Evolutionary conservation across 75 land plant genomes (phyloP), one percentile per base, ranked within the genome.

Genomic region (Chamaecyparis obtusa): DNA sequence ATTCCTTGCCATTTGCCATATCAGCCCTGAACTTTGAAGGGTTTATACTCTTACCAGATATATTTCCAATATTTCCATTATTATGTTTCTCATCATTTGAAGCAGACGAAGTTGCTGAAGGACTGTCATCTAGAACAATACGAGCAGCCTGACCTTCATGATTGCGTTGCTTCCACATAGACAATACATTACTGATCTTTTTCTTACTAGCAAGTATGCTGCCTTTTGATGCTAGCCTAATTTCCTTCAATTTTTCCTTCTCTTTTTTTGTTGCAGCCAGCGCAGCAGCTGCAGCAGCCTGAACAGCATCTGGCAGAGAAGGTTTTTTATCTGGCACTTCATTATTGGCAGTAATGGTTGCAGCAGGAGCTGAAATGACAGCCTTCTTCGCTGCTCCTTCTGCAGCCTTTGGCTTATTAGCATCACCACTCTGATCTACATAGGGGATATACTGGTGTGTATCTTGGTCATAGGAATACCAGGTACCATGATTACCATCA

Each of bases 111-210:
- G 87, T 27, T 46, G 88, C 85, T 44, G 86, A 56, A 19, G 88
- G 87, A 79, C 78, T 92, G 69, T 86, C 93, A 84, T 90, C 91
- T 81, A 92, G 89, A n/a, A 91, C 88, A 51, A 91, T 86, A 71
- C 92, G 90, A 37, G 95, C 89, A 72, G 93, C 90, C 87, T 91
- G 94, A n/a, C 95, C 95, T 87, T 96, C 99, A 87, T 94, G 91
- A 87, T 94, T 96, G 85, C 99, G 92, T 87, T 97, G 98, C 88
- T 98, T 98, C 99, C 99, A 98, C 91, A 97, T 91, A 13, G 93
- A 87, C 71, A 98, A 64, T 16, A 94, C 97, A 91, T 93, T 98
- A 77, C 85, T 96, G 90, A 98, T 95, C 86, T 96, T 96, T 91
- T 98, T 98, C 86, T 98, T 98, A 74, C 89, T 94, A 71, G 96